Evolutionary conservation across 2,329 filamentous ascomycete genomes (phyloP).

Genomic region (Aspergillus sp.): DNA sequence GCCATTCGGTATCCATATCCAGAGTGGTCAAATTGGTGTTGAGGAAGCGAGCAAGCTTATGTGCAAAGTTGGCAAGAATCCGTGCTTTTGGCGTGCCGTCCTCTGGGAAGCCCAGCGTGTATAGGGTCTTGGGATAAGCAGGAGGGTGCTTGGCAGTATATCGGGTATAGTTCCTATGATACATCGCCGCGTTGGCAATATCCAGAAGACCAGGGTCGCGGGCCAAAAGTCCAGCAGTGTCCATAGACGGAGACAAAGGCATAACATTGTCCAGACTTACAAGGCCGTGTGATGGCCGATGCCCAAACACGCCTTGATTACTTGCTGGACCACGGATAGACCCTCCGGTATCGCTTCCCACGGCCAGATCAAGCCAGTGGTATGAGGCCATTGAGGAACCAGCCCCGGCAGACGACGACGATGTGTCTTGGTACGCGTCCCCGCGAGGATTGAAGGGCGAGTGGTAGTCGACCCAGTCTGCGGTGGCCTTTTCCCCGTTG

Average conservation of each 20-base stretch:
- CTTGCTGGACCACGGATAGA: constrained; percentile 49
- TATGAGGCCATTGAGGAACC: constrained; percentile 34
- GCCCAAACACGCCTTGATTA: constrained; percentile 52
- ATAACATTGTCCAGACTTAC: constrained; percentile 51
- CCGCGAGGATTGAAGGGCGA: constrained; percentile 35
- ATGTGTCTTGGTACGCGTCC: constrained; percentile 36
- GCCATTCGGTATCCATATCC: constrained; percentile 19
- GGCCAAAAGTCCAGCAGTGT: constrained; percentile 48
- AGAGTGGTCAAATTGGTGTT: constrained; percentile 13
- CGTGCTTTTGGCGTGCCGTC: constrained; percentile 35
- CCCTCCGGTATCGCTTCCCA: constrained; percentile 46
- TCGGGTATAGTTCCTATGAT: constrained; percentile 25
- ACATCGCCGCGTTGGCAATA: constrained; percentile 44
- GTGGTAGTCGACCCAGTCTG: constrained; percentile 31
- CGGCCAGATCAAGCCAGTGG: constrained; percentile 48
- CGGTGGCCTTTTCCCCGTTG: constrained; percentile 22
- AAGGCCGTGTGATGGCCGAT: constrained; percentile 50
- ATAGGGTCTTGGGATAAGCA: constrained; percentile 39
- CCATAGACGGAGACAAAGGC: constrained; percentile 44
- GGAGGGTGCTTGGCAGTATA: constrained; percentile 14
- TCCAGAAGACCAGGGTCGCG: constrained; percentile 22
- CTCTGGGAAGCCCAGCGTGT: constrained; percentile 45
- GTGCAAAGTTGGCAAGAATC: constrained; percentile 44
- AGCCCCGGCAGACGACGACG: constrained; percentile 25
- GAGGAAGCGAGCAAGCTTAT: constrained; percentile 46